phyloP scores from a whole-genome alignment of 2,329 filamentous ascomycete genomes.

The Beauveria rudraprayagi region DNA sequence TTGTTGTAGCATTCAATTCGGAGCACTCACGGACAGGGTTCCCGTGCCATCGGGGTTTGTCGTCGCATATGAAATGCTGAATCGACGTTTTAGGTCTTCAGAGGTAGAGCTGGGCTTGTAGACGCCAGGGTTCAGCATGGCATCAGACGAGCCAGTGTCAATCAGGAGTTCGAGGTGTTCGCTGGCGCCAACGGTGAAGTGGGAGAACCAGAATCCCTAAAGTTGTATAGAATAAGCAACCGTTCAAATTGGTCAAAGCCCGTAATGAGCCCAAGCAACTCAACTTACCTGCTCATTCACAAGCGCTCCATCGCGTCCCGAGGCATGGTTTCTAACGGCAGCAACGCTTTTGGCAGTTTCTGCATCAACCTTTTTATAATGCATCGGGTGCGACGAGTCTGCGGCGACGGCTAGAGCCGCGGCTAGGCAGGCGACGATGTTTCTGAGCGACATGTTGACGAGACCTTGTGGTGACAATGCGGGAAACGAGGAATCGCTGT shows the following conservation, averaged over 20 bases:
- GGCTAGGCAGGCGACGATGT: conserved; percentile 6
- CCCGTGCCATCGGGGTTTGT: conserved; percentile 16
- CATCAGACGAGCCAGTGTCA: conserved; percentile 16
- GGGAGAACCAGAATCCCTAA: conserved; percentile 17
- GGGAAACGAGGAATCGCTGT: neutral
- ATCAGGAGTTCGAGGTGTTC: conserved; percentile 15
- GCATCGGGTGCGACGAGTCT: conserved; percentile 14
- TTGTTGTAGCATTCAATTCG: neutral
- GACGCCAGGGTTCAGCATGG: conserved; percentile 15
- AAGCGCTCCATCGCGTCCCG: neutral
- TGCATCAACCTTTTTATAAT: conserved; percentile 12
- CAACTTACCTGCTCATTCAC: conserved; percentile 13
- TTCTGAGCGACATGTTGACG: conserved; percentile 12
- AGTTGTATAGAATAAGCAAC: neutral
- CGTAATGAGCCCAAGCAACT: neutral
- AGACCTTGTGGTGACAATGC: neutral
- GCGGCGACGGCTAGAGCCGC: conserved; percentile 11
- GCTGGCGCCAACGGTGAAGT: conserved; percentile 16
- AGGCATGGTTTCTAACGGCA: conserved; percentile 8
- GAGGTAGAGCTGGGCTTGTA: conserved; percentile 14
- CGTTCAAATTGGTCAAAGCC: neutral
- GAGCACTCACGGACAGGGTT: conserved; percentile 8
- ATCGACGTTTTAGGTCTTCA: conserved; percentile 1
- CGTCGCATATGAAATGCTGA: conserved; percentile 15
- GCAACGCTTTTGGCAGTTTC: conserved; percentile 10